Base-by-base conservation (phyloP, 2,329 filamentous ascomycete genomes). In the Botryotinia convoluta region DNA sequence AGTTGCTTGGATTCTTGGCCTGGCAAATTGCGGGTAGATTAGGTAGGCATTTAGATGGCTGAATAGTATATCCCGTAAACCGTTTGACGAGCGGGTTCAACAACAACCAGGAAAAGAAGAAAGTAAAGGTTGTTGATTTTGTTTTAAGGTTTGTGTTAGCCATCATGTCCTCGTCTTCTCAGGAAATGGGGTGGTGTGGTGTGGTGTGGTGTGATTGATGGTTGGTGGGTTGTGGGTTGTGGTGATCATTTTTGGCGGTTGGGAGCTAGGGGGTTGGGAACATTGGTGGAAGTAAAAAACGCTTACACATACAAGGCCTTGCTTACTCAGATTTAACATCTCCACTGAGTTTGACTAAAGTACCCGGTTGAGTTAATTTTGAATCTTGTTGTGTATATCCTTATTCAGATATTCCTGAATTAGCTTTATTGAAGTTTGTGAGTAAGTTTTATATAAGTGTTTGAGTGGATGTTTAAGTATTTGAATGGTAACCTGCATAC, bases 251-350 rank as follows among this genome's bases (percentile, higher is more conserved):
- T 51, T 37, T 67, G 45, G 64, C 51, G 64, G 64, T 54, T 68
- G 69, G 42, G 69, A 9, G 60, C 37, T 45, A 20, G 67, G 37
- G 37, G 39, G 67, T 42, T 57, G 48, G 45, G 45, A 48, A 48
- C 45, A 48, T 48, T 48, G 45, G 45, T 48, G 29, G 67, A 57
- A 16, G 39, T 12, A 26, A 35, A 67, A 39, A 67, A n/a, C 60
- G 69, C 59, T 72, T 67, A 72, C 69, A 67, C 42, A 72, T 72
- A 37, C 61, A 72, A 65, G 69, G 57, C n/a, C 20, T 65, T 72
- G 69, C 69, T 72, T 72, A 72, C 69, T 72, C 69, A 72, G 69
- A 67, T 22, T 68, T 14, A 42, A 61, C 12, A 22, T 42, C 60
- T 42, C 45, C 69, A 71, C 60, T 39, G 22, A 59, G 32, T 48